A percentile compares a stretch with the other conserved stretches of the same genome.
Evolutionary conservation across 129 eudicot species (phyloP).

Genomic region (Artemisia annua): DNA sequence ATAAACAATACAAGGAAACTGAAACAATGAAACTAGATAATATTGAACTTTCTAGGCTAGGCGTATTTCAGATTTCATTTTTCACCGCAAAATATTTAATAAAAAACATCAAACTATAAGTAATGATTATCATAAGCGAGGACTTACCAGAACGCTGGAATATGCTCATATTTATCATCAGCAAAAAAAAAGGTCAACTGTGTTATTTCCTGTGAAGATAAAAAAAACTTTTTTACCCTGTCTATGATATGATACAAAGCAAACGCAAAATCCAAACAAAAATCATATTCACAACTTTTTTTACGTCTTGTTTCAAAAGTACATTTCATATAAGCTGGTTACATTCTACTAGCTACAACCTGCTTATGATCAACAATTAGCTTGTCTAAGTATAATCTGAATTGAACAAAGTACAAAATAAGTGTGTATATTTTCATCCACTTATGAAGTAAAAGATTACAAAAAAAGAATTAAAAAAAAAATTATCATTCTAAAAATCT

Average conservation of each 20-base stretch:
- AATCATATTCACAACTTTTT: constrained; percentile 3
- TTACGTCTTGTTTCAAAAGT: neutral
- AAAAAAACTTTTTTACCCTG: neutral
- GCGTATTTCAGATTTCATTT: neutral
- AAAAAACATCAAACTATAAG: neutral
- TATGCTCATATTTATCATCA: neutral
- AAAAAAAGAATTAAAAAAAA: constrained; percentile 12
- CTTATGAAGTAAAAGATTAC: constrained; percentile 24
- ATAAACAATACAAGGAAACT: too few species aligned
- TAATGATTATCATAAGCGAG: neutral
- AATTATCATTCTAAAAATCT: constrained; percentile 21
- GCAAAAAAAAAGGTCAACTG: constrained; percentile 17
- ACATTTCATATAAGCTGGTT: constrained; percentile 3
- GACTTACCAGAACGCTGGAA: neutral
- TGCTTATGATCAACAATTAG: constrained; percentile 17
- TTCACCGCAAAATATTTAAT: neutral
- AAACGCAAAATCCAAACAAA: constrained; percentile 6
- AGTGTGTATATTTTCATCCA: constrained; percentile 36
- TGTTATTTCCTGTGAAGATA: constrained; percentile 2
- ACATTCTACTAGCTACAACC: neutral
- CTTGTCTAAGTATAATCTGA: constrained; percentile 9
- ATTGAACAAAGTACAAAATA: constrained; percentile 10
- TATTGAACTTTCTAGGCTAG: neutral
- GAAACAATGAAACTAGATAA: neutral
- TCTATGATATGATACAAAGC: constrained; percentile 15